These are phyloP conservation scores for Dichotomopilus funicola DNA, from an alignment of 2,329 filamentous ascomycete genomes.

Conservation along the genomic window DNA sequence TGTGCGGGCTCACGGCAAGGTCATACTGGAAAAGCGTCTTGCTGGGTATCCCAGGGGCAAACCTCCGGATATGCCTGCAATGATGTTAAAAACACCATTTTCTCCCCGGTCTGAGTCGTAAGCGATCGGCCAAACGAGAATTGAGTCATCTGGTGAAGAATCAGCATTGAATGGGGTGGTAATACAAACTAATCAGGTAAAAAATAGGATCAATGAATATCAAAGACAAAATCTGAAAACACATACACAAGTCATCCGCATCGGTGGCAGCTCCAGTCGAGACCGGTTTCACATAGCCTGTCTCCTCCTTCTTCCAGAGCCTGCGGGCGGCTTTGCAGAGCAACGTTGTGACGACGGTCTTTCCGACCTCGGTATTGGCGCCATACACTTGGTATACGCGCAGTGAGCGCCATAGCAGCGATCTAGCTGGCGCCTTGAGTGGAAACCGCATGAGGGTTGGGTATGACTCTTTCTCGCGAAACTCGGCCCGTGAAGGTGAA, in stretches of 20 bases:
- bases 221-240: too few species aligned
- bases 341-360: constrained; percentile 72
- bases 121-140: not conserved
- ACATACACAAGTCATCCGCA: constrained; percentile 60
- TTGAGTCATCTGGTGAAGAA: not conserved
- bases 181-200: too few species aligned
- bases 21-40: constrained; percentile 65
- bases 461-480: not conserved
- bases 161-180: too few species aligned
- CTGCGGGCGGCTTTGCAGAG: constrained; percentile 56
- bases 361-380: constrained; percentile 78
- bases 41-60: constrained; percentile 42
- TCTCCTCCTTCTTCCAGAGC: constrained; percentile 38
- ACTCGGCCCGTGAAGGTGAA: not conserved
- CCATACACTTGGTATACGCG: constrained; percentile 71
- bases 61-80: constrained; percentile 46
- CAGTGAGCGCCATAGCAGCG: constrained; percentile 61
- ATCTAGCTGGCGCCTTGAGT: constrained; percentile 41
- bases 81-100: constrained; percentile 3
- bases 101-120: not conserved
- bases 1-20: constrained; percentile 70
- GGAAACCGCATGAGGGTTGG: constrained; percentile 3
- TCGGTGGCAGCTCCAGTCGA: constrained; percentile 67
- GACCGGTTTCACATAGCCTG: constrained; percentile 71
- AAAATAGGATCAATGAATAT: too few species aligned